These are phyloP conservation scores for Eurotiales sp. DNA, from an alignment of 2,329 filamentous ascomycete genomes.

Conservation along the genomic window DNA sequence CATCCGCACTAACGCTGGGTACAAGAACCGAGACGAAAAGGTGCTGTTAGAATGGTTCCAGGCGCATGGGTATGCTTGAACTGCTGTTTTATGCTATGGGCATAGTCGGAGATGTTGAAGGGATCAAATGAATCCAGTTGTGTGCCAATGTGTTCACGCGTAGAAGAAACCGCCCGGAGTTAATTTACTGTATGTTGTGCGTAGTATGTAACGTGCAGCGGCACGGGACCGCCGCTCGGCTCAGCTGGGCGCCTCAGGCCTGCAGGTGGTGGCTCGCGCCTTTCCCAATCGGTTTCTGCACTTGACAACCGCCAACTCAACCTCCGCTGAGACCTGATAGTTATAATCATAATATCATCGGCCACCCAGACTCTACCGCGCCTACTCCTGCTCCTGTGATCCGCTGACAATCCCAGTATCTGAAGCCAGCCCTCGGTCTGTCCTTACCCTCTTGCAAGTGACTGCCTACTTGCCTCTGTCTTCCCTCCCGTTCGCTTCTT, in stretches of 20 bases:
- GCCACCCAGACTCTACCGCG: too few relatives aligned
- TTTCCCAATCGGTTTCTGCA: slow-evolving; percentile 17
- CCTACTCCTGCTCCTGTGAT: slow-evolving; percentile 3
- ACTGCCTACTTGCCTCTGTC: background rate
- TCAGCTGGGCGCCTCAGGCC: slow-evolving; percentile 6
- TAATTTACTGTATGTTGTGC: too few relatives aligned
- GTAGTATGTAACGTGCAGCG: too few relatives aligned
- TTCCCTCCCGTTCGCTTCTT: slow-evolving; percentile 2
- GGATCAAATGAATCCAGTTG: too few relatives aligned
- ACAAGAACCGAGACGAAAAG: slow-evolving; percentile 71
- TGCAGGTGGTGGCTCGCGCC: slow-evolving; percentile 15
- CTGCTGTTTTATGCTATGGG: background rate
- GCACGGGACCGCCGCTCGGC: slow-evolving; percentile 6
- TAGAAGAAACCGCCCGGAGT: too few relatives aligned
- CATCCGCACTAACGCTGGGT: slow-evolving; percentile 76
- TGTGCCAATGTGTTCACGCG: too few relatives aligned
- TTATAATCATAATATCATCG: too few relatives aligned
- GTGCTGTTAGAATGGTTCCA: slow-evolving; percentile 75
- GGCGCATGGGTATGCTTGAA: slow-evolving; percentile 55
- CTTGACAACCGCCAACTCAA: slow-evolving; percentile 15
- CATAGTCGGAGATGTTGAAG: too few relatives aligned
- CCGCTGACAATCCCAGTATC: background rate
- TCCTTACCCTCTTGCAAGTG: background rate
- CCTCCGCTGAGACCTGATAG: too few relatives aligned
- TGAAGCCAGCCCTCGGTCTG: background rate